Conservation (phyloP, 2,329 filamentous ascomycete species). For the Talaromyces pinophilus region DNA sequence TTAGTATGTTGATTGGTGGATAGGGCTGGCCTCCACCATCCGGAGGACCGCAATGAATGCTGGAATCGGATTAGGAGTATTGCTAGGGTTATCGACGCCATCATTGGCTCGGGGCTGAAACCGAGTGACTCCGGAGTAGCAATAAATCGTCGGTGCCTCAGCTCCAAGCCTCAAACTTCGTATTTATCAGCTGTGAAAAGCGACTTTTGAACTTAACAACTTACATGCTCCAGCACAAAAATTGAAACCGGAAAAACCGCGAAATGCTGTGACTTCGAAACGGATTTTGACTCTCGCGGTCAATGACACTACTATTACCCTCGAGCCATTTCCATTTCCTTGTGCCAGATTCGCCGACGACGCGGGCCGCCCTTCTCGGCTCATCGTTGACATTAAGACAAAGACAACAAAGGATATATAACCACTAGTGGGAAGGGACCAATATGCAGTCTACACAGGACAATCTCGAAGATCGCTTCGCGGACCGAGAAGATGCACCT, state of each 20-base stretch:
- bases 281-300: neutral
- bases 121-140: neutral
- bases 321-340: neutral
- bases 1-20: neutral
- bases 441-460: slow-evolving; percentile 12
- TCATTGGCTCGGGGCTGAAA: slow-evolving; percentile 11
- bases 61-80: neutral
- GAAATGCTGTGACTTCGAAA: neutral
- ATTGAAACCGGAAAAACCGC: neutral
- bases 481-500: slow-evolving; percentile 35
- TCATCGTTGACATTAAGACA: too few relatives aligned
- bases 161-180: neutral
- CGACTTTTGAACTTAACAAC: neutral
- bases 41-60: neutral
- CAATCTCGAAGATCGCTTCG: slow-evolving; percentile 27
- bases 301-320: slow-evolving; percentile 4
- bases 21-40: neutral
- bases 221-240: neutral
- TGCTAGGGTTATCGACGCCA: neutral
- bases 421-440: neutral
- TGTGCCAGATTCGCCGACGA: neutral
- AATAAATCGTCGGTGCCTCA: neutral
- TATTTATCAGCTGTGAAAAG: neutral
- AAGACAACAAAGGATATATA: slow-evolving; percentile 6
- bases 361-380: neutral